Conservation (phyloP, 2,329 filamentous ascomycete species). For the Aspergillus melleus region DNA sequence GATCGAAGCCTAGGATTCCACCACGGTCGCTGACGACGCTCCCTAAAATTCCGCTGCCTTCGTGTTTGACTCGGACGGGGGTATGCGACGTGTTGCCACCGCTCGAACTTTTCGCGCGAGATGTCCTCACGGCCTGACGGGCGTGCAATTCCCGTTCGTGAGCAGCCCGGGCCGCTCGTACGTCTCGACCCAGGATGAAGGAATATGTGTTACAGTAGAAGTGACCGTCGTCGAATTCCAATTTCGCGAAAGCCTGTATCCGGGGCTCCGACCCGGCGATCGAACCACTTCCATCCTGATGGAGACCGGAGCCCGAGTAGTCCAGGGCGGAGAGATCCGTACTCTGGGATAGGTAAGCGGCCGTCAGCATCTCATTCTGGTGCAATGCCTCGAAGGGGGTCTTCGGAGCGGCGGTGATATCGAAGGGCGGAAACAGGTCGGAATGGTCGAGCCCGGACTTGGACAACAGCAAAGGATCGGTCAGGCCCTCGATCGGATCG, state of each 20-base stretch:
- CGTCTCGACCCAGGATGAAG: constrained; percentile 63
- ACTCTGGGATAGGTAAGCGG: constrained; percentile 39
- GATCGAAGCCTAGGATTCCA: constrained; percentile 54
- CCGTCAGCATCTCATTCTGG: constrained; percentile 41
- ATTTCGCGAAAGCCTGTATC: constrained; percentile 63
- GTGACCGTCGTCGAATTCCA: constrained; percentile 65
- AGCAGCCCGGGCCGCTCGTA: constrained; percentile 51
- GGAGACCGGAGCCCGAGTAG: constrained; percentile 27
- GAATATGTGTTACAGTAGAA: constrained; percentile 66
- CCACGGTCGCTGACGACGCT: constrained; percentile 57
- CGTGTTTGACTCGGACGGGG: constrained; percentile 46
- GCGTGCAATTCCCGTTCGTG: constrained; percentile 46
- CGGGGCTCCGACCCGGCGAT: constrained; percentile 43
- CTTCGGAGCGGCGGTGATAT: constrained; percentile 32
- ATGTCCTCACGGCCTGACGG: constrained; percentile 39
- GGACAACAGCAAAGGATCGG: constrained; percentile 35
- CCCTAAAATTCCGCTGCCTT: constrained; percentile 47
- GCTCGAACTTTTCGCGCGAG: constrained; percentile 49
- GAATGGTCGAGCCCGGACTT: constrained; percentile 32
- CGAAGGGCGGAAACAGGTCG: constrained; percentile 38
- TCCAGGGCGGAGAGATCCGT: constrained; percentile 37
- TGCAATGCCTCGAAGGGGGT: constrained; percentile 39
- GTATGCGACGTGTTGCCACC: constrained; percentile 46
- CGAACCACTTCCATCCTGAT: constrained; percentile 36
- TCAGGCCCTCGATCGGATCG: constrained; percentile 31